Evolutionary conservation across 495 filamentous ascomycete genomes (phyloP).

Genomic region (Darksidea phi): DNA sequence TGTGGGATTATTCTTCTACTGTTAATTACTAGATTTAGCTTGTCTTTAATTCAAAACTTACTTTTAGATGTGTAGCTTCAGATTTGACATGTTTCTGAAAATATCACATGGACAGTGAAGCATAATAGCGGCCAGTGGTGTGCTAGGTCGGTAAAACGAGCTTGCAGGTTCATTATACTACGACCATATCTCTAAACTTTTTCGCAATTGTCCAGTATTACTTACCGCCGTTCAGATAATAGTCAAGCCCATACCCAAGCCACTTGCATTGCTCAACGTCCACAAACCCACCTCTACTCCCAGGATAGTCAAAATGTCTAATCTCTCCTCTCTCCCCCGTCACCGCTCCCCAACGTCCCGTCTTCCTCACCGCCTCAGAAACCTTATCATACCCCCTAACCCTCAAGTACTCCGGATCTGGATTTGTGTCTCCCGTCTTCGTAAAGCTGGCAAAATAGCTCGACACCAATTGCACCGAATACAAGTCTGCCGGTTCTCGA

Average conservation of each 20-base stretch:
- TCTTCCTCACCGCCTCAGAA: slow-evolving; percentile 33
- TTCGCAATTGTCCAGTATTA: background rate
- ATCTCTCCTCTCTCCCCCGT: slow-evolving; percentile 38
- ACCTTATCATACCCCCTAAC: slow-evolving; percentile 42
- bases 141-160: no score
- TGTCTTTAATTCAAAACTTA: no score
- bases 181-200: background rate
- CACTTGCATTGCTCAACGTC: slow-evolving; percentile 45
- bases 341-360: slow-evolving; percentile 35
- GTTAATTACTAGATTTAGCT: no score
- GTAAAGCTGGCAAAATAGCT: slow-evolving; percentile 44
- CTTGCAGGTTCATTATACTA: no score
- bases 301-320: slow-evolving; percentile 42
- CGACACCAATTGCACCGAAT: slow-evolving; percentile 35
- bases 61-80: no score
- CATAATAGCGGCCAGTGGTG: no score
- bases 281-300: slow-evolving; percentile 35
- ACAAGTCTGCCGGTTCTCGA: slow-evolving; percentile 37
- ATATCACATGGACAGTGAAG: no score
- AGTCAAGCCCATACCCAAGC: slow-evolving; percentile 42
- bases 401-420: slow-evolving; percentile 34
- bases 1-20: no score
- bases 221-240: slow-evolving; percentile 35
- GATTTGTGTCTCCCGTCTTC: slow-evolving; percentile 40
- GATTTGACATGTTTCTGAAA: no score